A percentile compares a stretch with the other conserved stretches of the same genome.
phyloP scores from a whole-genome alignment of 768 basidiomycete species.

The Hysterangium stoloniferum region DNA sequence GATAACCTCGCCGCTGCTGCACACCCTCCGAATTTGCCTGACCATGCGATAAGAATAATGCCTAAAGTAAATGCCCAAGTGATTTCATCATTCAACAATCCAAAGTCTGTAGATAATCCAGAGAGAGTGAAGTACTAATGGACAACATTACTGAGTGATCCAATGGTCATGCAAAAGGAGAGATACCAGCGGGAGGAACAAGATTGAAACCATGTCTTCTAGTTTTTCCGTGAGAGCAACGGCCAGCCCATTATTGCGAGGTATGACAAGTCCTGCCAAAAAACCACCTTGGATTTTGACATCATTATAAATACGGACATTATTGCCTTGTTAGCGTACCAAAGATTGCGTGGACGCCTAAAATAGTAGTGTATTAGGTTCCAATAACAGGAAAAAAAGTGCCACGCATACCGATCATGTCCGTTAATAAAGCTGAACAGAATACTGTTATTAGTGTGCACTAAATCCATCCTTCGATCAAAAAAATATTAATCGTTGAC shows the following conservation, averaged over 20 bases:
- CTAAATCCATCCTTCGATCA: conserved; percentile 9
- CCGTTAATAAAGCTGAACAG: conserved; percentile 86
- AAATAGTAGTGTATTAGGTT: background rate
- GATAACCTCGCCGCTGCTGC: conserved; percentile 54
- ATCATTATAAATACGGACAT: background rate
- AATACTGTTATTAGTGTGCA: conserved; percentile 72
- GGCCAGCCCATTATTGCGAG: conserved; percentile 80
- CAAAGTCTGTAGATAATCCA: conserved; percentile 83
- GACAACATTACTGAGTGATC: background rate
- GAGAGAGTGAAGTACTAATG: conserved; percentile 87
- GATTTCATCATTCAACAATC: conserved; percentile 73
- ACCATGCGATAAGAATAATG: conserved; percentile 70
- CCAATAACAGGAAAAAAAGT: background rate
- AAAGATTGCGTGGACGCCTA: conserved; percentile 74
- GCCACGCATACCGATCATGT: conserved; percentile 57
- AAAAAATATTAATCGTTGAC: no score
- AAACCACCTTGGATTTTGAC: conserved; percentile 52
- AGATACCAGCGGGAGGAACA: conserved; percentile 79
- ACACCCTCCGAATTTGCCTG: conserved; percentile 87
- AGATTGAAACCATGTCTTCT: conserved; percentile 90
- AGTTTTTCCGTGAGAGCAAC: conserved; percentile 88
- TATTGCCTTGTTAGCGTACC: conserved; percentile 33
- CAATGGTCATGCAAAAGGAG: background rate
- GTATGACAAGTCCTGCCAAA: conserved; percentile 72
- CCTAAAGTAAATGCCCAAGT: conserved; percentile 88